Evolutionary conservation across 2,329 filamentous ascomycete species (phyloP).

Genomic region (Xylaria sp.): DNA sequence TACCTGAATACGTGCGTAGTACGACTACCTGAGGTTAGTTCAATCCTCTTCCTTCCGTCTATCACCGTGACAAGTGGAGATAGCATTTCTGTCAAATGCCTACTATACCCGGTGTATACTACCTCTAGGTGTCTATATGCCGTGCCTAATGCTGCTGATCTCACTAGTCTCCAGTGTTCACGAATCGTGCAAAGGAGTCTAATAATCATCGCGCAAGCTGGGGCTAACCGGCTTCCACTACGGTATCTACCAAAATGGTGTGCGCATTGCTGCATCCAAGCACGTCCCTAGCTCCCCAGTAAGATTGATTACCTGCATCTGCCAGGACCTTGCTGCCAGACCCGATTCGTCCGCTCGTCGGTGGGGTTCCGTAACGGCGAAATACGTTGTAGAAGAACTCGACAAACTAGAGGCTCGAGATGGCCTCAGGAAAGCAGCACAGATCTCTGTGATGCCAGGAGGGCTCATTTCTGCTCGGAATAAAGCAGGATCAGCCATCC

Average conservation of each 20-base stretch:
- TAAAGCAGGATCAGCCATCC: slow-evolving; percentile 28
- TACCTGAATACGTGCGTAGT: slow-evolving; percentile 11
- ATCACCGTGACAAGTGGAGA: slow-evolving; percentile 19
- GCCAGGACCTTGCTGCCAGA: slow-evolving; percentile 16
- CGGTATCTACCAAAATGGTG: background rate
- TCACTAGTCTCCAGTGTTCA: too few species aligned
- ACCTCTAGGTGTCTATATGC: too few species aligned
- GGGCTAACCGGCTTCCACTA: too few species aligned
- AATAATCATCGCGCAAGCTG: slow-evolving; percentile 14
- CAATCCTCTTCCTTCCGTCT: slow-evolving; percentile 1
- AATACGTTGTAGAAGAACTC: slow-evolving; percentile 16
- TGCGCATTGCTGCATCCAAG: slow-evolving; percentile 9
- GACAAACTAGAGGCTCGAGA: slow-evolving; percentile 22
- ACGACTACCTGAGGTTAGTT: slow-evolving; percentile 1
- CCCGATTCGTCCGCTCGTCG: slow-evolving; percentile 25
- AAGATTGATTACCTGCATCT: slow-evolving; percentile 29
- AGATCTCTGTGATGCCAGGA: slow-evolving; percentile 23
- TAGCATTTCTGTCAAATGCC: slow-evolving; percentile 17
- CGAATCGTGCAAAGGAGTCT: slow-evolving; percentile 19
- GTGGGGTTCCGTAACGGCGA: slow-evolving; percentile 14
- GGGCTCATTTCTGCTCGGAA: slow-evolving; percentile 20
- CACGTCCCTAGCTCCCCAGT: slow-evolving; percentile 12
- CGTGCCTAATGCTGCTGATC: too few species aligned
- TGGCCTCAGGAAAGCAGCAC: slow-evolving; percentile 13
- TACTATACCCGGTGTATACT: too few species aligned